Evolutionary conservation across 768 basidiomycete species (phyloP).

Genomic region (Lactarius pseudohatsudake): DNA sequence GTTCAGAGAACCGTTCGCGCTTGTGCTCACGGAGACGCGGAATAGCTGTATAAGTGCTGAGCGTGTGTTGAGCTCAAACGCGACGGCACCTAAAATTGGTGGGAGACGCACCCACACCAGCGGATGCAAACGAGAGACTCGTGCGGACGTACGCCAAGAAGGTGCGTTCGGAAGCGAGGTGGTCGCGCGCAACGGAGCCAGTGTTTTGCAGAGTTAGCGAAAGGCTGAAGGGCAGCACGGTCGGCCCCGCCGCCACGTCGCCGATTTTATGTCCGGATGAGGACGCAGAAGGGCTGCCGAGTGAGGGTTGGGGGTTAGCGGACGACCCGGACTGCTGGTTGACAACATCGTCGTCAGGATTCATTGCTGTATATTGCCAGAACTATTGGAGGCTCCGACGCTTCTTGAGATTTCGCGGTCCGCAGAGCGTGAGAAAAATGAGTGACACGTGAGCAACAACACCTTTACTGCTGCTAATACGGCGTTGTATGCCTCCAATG

Average conservation of each 20-base stretch:
- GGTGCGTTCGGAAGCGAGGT: conserved; percentile 51
- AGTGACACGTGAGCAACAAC: too few species aligned
- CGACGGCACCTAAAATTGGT: not conserved
- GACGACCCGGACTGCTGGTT: not conserved
- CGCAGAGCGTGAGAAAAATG: too few species aligned
- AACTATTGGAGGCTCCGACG: not conserved
- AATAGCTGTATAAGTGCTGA: conserved; percentile 50
- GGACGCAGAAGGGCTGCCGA: not conserved
- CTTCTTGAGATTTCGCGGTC: not conserved
- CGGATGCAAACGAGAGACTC: conserved; percentile 49
- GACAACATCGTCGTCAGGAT: not conserved
- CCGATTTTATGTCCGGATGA: not conserved
- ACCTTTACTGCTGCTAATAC: too few species aligned
- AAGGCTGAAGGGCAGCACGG: conserved; percentile 14
- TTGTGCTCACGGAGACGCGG: conserved; percentile 36
- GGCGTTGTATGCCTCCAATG: not conserved
- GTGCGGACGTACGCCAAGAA: conserved; percentile 54
- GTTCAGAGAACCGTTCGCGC: conserved; percentile 22
- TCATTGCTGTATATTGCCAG: not conserved
- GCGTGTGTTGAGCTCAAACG: not conserved
- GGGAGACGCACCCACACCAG: conserved; percentile 45
- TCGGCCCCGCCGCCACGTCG: conserved; percentile 5
- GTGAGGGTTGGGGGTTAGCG: not conserved
- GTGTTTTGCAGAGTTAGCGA: conserved; percentile 44
- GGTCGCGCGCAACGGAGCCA: conserved; percentile 52